Evolutionary conservation across 345 rosid species (phyloP), one percentile per base, ranked within the genome.

Genomic region (Pistacia vera): DNA sequence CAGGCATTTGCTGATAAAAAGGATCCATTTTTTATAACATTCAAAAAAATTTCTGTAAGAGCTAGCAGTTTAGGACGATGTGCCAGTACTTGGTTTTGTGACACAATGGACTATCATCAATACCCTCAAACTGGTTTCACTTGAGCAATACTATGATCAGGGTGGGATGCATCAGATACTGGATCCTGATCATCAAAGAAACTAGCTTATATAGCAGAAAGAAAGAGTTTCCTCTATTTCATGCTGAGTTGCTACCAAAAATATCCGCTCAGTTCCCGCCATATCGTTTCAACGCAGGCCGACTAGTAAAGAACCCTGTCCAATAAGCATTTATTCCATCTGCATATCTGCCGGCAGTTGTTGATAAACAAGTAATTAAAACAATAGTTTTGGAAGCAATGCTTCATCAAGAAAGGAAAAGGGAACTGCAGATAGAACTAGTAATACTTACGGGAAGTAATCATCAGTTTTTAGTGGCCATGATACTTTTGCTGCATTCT

Each of bases 301-400:
- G 95, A 78, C 97, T 91, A 36, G 92, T 90, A 80, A 92, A 94
- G 85, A 66, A 94, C 70, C 98, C 98, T 33, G 97, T 94, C 97
- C 97, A 94, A 68, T 94, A 94, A 36, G 96, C 89, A 77, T 82
- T 63, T 20, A 4, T 66, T 2, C 77, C 30, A 82, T 92, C 97
- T 44, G 97, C 97, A 81, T 94, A 92, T 71, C 98, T 94, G 84
- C 75, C 81, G 60, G 46, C 70, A 78, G 55, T 49, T 54, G 74
- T 68, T 28, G 33, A 75, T 81, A 83, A 77, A 48, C 54, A 61
- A 25, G 57, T 25, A 18, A 13, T 65, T 22, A 35, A 28, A 25
- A 72, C 4, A 55, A 18, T 38, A 13, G 11, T 13, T 41, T 22
- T 35, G 2, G 55, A 49, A 69, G n/a, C 13, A 9, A 5, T 58